Evolutionary conservation across 306 rosid genomes (phyloP), one percentile per base, ranked within the genome.

Genomic region (Quercus parvula): DNA sequence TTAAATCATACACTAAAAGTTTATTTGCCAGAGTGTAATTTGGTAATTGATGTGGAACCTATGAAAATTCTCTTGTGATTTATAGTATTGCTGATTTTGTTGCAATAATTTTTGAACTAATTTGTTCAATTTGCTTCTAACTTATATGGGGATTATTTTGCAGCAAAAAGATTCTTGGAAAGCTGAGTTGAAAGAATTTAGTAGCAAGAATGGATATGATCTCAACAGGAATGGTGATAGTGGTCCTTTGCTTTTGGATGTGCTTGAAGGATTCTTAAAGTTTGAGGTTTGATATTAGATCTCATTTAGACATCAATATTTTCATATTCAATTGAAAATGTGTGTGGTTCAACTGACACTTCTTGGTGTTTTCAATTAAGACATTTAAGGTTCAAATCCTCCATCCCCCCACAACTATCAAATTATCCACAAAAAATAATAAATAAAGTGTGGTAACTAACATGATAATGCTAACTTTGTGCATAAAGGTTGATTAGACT

Each of bases 151-250:
- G 67, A 33, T 56, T 55, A 22, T 78, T 49, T 82, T 81, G 75
- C 92, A 96, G 99, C 98, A 91, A 82, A 96, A 91, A 54, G 99
- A 96, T 80, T 83, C 81, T 66, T 96, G 99, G 99, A 96, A 96
- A 89, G 71, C 91, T 64, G 99, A 96, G 84, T 78, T 96, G 83
- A 93, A 93, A 83, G 98, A 96, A 73, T 96, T 93, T 79, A 90
- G 99, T 86, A 80, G 79, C 85, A 96, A 92, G 87, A 96, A 96
- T 78, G 99, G 98, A 70, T 93, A 93, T 67, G 99, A 96, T 84
- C 96, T 93, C 52, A 93, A 93, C 84, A 82, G 99, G 84, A 96
- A 93, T 49, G 96, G 90, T 77, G 99, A 96, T 71, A 92, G 97
- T 59, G 88, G 89, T 85, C 99, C 99, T 66, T 80, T 96, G 63